Evolutionary conservation across 1,284 basidiomycete genomes (phyloP).

Genomic region (Cutaneotrichosporon dermatis): DNA sequence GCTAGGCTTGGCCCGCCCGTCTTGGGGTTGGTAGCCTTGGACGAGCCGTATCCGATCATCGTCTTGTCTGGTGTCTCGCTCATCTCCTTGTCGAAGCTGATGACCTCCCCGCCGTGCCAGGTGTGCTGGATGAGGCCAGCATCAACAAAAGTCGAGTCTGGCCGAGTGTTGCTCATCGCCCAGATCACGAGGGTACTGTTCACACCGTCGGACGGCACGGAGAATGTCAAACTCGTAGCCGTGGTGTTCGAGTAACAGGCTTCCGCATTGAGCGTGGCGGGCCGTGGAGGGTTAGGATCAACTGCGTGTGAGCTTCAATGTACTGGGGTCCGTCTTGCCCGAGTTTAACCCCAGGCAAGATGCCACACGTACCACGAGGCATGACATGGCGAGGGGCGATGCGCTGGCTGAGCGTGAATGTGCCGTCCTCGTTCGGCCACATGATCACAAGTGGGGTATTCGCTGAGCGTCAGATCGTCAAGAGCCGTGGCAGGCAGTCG

Average conservation of each 20-base stretch:
- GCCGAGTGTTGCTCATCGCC: slow-evolving; percentile 53
- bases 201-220: slow-evolving; percentile 52
- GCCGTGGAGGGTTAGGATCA: slow-evolving; percentile 50
- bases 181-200: slow-evolving; percentile 53
- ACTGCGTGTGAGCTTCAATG: slow-evolving; percentile 17
- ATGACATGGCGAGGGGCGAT: slow-evolving; percentile 51
- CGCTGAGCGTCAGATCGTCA: slow-evolving; percentile 20
- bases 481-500: no score
- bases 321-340: neutral
- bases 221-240: slow-evolving; percentile 50
- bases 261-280: slow-evolving; percentile 50
- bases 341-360: neutral
- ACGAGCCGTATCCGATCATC: neutral
- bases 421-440: slow-evolving; percentile 59
- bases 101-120: slow-evolving; percentile 8
- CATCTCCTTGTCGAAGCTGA: neutral
- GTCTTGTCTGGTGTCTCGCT: neutral
- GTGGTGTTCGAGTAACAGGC: slow-evolving; percentile 43
- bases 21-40: slow-evolving; percentile 5
- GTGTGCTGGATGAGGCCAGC: slow-evolving; percentile 53
- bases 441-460: slow-evolving; percentile 60
- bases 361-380: slow-evolving; percentile 51
- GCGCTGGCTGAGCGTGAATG: slow-evolving; percentile 60
- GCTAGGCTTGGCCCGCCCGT: slow-evolving; percentile 4
- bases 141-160: slow-evolving; percentile 45